These are phyloP conservation scores for Amphirosellinia nigrospora DNA, from an alignment of 495 filamentous ascomycete genomes.

Conservation along the genomic window DNA sequence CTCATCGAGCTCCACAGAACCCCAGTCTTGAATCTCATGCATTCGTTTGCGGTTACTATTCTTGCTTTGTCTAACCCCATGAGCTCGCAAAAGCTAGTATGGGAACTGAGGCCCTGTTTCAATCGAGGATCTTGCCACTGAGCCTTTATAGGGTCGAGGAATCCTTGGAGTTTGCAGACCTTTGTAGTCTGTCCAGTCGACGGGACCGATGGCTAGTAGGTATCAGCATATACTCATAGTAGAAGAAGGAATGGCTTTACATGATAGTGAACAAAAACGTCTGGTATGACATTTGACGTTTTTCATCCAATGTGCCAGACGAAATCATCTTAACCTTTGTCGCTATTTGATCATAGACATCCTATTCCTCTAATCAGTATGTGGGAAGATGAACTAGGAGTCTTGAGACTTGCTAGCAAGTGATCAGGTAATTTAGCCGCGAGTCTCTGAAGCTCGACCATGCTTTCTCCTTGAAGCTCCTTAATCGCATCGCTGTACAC, in stretches of 20 bases:
- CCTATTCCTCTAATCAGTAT: slow-evolving; percentile 46
- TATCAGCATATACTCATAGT: slow-evolving; percentile 14
- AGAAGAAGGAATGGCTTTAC: slow-evolving; percentile 48
- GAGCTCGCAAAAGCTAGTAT: slow-evolving; percentile 78
- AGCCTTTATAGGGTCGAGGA: slow-evolving; percentile 77
- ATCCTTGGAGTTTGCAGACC: slow-evolving; percentile 68
- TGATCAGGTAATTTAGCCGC: slow-evolving; percentile 90
- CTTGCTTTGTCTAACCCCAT: slow-evolving; percentile 78
- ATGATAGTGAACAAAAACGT: slow-evolving; percentile 91
- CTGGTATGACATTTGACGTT: slow-evolving; percentile 68
- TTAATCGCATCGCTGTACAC: slow-evolving; percentile 90
- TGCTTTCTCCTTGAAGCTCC: slow-evolving; percentile 79
- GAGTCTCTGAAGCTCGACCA: slow-evolving; percentile 84
- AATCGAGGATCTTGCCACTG: slow-evolving; percentile 80
- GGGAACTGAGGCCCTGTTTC: slow-evolving; percentile 70
- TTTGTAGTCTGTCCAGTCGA: slow-evolving; percentile 71
- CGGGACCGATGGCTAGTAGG: slow-evolving; percentile 73
- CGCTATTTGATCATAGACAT: slow-evolving; percentile 86
- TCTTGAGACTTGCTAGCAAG: slow-evolving; percentile 63
- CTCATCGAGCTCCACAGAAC: slow-evolving; percentile 71
- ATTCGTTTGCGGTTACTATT: slow-evolving; percentile 79
- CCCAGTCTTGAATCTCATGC: slow-evolving; percentile 83
- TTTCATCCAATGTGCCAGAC: slow-evolving; percentile 75
- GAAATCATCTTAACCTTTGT: slow-evolving; percentile 79
- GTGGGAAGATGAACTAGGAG: background rate